These are phyloP conservation scores for Turnera subulata DNA, from an alignment of 345 rosid species.

Conservation along the genomic window DNA sequence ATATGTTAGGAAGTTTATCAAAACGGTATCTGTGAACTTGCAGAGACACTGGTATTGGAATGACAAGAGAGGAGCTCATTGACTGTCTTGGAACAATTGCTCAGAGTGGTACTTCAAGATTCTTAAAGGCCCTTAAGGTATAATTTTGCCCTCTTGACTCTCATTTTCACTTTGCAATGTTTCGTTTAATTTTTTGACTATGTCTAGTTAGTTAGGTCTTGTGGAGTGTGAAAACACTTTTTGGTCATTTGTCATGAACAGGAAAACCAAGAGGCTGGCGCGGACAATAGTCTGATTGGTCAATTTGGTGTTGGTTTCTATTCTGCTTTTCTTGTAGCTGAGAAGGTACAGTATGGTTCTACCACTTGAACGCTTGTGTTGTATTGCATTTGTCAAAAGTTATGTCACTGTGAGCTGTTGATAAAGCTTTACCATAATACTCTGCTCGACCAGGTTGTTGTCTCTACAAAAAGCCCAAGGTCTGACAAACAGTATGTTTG, in stretches of 20 bases:
- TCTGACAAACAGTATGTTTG: slow-evolving; percentile 94
- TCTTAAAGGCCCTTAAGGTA: slow-evolving; percentile 91
- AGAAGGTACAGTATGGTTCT: slow-evolving; percentile 51
- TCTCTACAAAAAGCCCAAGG: slow-evolving; percentile 91
- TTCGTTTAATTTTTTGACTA: background rate
- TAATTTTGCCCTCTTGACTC: background rate
- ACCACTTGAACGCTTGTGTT: background rate
- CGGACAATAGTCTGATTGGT: slow-evolving; percentile 85
- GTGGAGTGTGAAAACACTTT: too few relatives aligned
- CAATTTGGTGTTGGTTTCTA: slow-evolving; percentile 99
- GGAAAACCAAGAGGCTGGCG: slow-evolving; percentile 92
- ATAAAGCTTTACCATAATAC: slow-evolving; percentile 4
- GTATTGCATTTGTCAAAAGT: background rate
- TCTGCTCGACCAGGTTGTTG: slow-evolving; percentile 61
- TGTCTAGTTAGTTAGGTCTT: too few relatives aligned
- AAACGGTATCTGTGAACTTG: slow-evolving; percentile 16
- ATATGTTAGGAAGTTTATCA: background rate
- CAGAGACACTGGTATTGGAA: slow-evolving; percentile 98
- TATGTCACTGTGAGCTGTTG: slow-evolving; percentile 5
- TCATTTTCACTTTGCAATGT: background rate
- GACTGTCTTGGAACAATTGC: slow-evolving; percentile 99
- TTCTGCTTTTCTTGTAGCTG: slow-evolving; percentile 95
- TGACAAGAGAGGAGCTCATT: slow-evolving; percentile 90
- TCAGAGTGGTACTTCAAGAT: slow-evolving; percentile 96
- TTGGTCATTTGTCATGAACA: slow-evolving; percentile 17